phyloP scores from a whole-genome alignment of 2,329 filamentous ascomycete species.

The Colletotrichum chrysophilum region DNA sequence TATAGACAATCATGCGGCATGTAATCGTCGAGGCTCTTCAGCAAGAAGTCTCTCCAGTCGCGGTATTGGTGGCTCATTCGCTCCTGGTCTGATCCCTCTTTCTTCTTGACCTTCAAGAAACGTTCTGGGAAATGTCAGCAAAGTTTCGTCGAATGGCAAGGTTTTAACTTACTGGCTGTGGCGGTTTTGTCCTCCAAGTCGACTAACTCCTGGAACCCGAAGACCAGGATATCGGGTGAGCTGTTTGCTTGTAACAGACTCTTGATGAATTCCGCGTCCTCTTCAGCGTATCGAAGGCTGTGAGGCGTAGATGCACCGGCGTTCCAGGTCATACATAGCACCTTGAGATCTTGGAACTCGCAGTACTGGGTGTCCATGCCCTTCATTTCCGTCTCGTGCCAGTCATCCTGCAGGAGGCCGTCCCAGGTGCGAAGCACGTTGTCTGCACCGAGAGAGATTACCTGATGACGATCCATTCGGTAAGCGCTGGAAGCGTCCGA shows the following conservation, averaged over 20 bases:
- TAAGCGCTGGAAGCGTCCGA: slow-evolving; percentile 84
- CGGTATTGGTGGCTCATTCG: slow-evolving; percentile 98
- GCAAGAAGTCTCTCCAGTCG: slow-evolving; percentile 92
- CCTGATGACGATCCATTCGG: slow-evolving; percentile 82
- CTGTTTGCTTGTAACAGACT: slow-evolving; percentile 78
- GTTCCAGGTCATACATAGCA: slow-evolving; percentile 93
- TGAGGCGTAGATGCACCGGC: slow-evolving; percentile 94
- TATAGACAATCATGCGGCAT: slow-evolving; percentile 81
- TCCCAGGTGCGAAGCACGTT: slow-evolving; percentile 89
- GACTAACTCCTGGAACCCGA: slow-evolving; percentile 98
- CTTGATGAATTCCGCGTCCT: slow-evolving; percentile 80
- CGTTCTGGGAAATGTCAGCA: slow-evolving; percentile 59
- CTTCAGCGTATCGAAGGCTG: slow-evolving; percentile 72
- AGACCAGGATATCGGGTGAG: slow-evolving; percentile 88
- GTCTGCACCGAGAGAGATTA: slow-evolving; percentile 86
- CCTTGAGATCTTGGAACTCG: slow-evolving; percentile 80
- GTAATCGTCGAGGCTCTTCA: slow-evolving; percentile 80
- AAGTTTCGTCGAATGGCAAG: not conserved
- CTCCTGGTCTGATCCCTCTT: slow-evolving; percentile 79
- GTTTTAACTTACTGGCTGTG: slow-evolving; percentile 73
- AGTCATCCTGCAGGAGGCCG: slow-evolving; percentile 90
- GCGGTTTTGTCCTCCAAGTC: slow-evolving; percentile 97
- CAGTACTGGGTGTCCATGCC: slow-evolving; percentile 82
- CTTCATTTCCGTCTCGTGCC: slow-evolving; percentile 92
- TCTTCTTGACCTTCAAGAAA: slow-evolving; percentile 90